phyloP scores from a whole-genome alignment of 352 stramenopile species.

The Sclerospora graminicola region DNA sequence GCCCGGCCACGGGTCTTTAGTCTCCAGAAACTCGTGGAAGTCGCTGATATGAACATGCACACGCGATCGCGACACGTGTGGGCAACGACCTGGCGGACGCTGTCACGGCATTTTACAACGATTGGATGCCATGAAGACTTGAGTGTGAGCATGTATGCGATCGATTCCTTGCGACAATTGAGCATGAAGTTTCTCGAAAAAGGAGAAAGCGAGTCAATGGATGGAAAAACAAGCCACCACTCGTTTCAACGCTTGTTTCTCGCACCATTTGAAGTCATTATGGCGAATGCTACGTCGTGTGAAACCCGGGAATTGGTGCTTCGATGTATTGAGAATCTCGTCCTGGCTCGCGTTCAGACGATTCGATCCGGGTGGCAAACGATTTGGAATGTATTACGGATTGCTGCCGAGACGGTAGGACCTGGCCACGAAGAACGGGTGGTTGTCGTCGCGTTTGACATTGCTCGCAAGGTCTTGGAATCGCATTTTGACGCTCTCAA shows the following conservation, averaged over 20 bases:
- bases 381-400: constrained; percentile 88
- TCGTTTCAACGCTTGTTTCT: constrained; percentile 99
- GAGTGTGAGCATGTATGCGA: constrained; percentile 96
- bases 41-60: constrained; percentile 99
- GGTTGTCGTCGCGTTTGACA: constrained; percentile 73
- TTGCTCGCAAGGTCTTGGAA: constrained; percentile 81
- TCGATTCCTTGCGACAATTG: constrained; percentile 99
- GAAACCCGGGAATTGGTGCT: constrained; percentile 89
- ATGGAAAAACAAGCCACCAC: too few species aligned
- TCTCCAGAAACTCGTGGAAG: constrained; percentile 98
- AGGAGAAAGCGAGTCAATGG: constrained; percentile 91
- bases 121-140: constrained; percentile 95
- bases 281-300: constrained; percentile 67
- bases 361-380: constrained; percentile 92
- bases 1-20: constrained; percentile 93
- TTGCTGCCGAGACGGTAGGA: constrained; percentile 79
- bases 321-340: constrained; percentile 87
- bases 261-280: constrained; percentile 94
- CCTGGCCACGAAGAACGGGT: constrained; percentile 69
- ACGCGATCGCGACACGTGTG: constrained; percentile 93
- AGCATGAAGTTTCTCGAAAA: constrained; percentile 99
- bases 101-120: constrained; percentile 96
- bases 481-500: constrained; percentile 62
- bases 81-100: constrained; percentile 95
- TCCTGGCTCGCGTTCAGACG: constrained; percentile 76